Percentiles rank a stretch among this genome's conserved stretches.
Evolutionary conservation across 257 asterid genomes (phyloP).

Genomic region (Solanum pinnatisectum): DNA sequence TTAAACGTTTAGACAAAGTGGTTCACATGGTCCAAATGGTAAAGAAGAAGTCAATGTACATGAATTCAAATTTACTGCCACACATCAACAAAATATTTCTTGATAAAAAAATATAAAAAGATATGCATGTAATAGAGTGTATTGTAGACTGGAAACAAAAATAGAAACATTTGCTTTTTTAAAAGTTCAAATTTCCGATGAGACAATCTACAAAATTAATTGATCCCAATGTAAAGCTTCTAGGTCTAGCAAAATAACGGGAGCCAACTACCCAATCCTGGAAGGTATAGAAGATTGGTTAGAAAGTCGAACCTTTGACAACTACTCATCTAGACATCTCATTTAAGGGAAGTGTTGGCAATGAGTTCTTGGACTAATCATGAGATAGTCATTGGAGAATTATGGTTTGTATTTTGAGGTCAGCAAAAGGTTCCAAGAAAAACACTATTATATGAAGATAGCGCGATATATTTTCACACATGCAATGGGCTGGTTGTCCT

Average conservation of each 20-base stretch:
- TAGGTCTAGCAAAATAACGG: not conserved
- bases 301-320: not conserved
- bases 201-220: not conserved
- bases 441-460: not conserved
- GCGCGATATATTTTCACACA: not conserved
- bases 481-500: not conserved
- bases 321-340: not conserved
- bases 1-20: not conserved
- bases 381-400: not conserved
- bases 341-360: not conserved
- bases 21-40: not conserved
- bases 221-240: not conserved
- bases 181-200: not conserved
- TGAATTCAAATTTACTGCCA: not conserved
- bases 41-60: not conserved
- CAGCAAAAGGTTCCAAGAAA: not conserved
- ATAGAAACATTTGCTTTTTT: not conserved
- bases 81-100: not conserved
- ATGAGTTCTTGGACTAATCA: not conserved
- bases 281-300: not conserved
- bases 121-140: not conserved
- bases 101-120: not conserved
- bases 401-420: not conserved
- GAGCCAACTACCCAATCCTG: not conserved
- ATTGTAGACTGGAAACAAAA: not conserved